Conservation (phyloP, 306 rosid species). For the Castanea crenata region DNA sequence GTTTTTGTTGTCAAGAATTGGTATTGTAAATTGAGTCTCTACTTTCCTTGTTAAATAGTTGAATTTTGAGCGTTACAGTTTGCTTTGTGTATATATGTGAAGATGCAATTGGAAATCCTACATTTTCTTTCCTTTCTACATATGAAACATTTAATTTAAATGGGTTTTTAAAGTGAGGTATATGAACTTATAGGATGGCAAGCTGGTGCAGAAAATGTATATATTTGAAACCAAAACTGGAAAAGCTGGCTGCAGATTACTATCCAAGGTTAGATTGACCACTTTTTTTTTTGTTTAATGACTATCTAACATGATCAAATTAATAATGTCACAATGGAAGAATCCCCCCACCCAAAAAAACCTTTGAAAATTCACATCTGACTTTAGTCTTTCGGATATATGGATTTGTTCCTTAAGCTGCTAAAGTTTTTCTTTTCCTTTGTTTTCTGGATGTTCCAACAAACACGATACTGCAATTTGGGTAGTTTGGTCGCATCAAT, state of each 20-base stretch:
- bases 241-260: conserved; percentile 74
- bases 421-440: neutral
- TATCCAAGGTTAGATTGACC: conserved; percentile 54
- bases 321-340: neutral
- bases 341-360: neutral
- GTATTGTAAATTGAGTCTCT: neutral
- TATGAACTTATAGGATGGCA: conserved; percentile 70
- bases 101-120: neutral
- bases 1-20: neutral
- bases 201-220: conserved; percentile 92
- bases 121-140: conserved; percentile 17
- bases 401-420: neutral
- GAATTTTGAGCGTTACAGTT: neutral
- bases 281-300: neutral
- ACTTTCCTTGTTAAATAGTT: neutral
- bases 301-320: neutral
- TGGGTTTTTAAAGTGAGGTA: conserved; percentile 34
- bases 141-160: neutral
- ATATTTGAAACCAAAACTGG: conserved; percentile 81
- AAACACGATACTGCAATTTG: neutral
- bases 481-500: neutral
- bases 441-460: neutral
- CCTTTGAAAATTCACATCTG: neutral
- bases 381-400: neutral
- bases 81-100: neutral